Evolutionary conservation across 257 asterid genomes (phyloP), one percentile per base, ranked within the genome.

Genomic region (Echites panduratus): DNA sequence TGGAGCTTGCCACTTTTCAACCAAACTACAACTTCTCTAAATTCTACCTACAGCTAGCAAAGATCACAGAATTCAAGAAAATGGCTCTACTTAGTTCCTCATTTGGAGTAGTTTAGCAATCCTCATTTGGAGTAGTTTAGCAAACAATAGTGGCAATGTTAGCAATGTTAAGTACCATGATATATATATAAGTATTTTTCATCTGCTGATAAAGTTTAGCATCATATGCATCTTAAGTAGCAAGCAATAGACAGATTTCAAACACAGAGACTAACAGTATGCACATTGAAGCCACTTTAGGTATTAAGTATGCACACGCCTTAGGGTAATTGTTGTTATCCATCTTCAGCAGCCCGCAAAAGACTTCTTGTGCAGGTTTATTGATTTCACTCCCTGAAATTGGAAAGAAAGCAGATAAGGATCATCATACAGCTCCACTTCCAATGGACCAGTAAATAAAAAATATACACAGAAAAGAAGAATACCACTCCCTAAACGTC

Each of bases 401-500:
- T 24, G 27, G 17, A 40, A n/a, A 32, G 50, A 65, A 67, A 14
- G n/a, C n/a, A n/a, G n/a, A n/a, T n/a, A n/a, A n/a, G n/a, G n/a
- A n/a, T n/a, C n/a, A n/a, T n/a, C n/a, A n/a, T n/a, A n/a, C n/a
- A n/a, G n/a, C n/a, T n/a, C n/a, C n/a, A n/a, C n/a, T n/a, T n/a
- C n/a, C n/a, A 2, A 35, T 49, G 47, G 20, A 68, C 35, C 27
- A 22, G 44, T 61, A 66, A 22, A 71, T 32, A 22, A 50, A 24
- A 40, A 40, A 32, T 63, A n/a, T 24, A 64, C 14, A 57, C 50
- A 22, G 26, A 83, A 70, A 74, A 61, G 67, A 62, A 70, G 35
- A 62, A 65, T 81, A 88, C 94, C 84, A 88, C 86, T 76, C 91
- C 90, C 75, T 81, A 85, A 26, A 86, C 94, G 58, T 88, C 94